Evolutionary conservation across 257 asterid species (phyloP).

Genomic region (Primulina huaijiensis): DNA sequence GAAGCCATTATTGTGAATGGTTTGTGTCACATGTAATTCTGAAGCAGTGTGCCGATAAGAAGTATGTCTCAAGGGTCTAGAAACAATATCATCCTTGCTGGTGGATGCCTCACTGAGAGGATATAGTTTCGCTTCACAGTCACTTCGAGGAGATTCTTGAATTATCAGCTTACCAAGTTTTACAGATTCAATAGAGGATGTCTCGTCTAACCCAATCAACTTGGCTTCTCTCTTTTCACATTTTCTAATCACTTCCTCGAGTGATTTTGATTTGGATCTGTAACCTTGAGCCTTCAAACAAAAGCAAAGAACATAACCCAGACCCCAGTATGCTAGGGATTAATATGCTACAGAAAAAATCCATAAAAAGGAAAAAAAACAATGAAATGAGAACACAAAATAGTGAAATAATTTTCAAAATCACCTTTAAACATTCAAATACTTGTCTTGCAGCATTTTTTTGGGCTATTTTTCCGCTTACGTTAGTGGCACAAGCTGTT

Average conservation of each 20-base stretch:
- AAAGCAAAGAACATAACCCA: slow-evolving; percentile 18
- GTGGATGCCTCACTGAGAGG: slow-evolving; percentile 33
- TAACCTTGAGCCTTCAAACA: slow-evolving; percentile 67
- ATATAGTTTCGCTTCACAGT: slow-evolving; percentile 27
- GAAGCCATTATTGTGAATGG: slow-evolving; percentile 27
- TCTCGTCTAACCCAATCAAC: slow-evolving; percentile 83
- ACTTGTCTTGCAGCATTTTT: slow-evolving; percentile 53
- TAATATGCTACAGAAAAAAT: not conserved
- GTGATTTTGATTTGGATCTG: slow-evolving; percentile 48
- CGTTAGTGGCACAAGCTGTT: slow-evolving; percentile 43
- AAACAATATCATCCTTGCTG: slow-evolving; percentile 22
- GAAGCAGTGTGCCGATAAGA: slow-evolving; percentile 26
- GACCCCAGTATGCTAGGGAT: not conserved
- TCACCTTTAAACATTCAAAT: slow-evolving; percentile 60
- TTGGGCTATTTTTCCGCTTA: slow-evolving; percentile 56
- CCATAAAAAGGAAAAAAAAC: not conserved
- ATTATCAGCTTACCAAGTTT: slow-evolving; percentile 21
- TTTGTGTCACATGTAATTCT: slow-evolving; percentile 26
- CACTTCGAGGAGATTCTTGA: slow-evolving; percentile 40
- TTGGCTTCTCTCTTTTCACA: slow-evolving; percentile 47
- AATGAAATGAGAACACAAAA: not conserved
- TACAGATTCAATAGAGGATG: slow-evolving; percentile 30
- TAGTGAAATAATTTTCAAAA: slow-evolving; percentile 8
- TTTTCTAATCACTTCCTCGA: slow-evolving; percentile 58
- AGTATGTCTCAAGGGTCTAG: slow-evolving; percentile 26